A percentile compares a stretch with the other conserved stretches of the same genome.
These are phyloP conservation scores for Nemania sp. DNA, from an alignment of 2,329 filamentous ascomycete species.

Conservation along the genomic window DNA sequence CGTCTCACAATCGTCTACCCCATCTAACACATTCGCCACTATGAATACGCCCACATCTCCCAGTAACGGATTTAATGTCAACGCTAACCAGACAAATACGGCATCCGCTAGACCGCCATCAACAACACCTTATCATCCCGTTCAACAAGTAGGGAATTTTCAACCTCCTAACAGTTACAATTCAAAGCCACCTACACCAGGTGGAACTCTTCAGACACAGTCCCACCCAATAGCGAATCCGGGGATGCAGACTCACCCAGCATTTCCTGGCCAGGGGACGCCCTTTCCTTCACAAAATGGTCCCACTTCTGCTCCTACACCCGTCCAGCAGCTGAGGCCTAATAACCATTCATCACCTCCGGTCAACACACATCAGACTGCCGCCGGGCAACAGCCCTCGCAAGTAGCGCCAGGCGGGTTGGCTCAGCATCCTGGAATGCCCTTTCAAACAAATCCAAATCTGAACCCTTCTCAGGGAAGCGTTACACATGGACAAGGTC, in stretches of 20 bases:
- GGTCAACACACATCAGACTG: slow-evolving; percentile 18
- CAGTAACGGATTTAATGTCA: slow-evolving; percentile 7
- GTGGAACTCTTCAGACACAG: slow-evolving; percentile 3
- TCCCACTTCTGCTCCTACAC: slow-evolving; percentile 21
- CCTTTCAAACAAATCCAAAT: slow-evolving; percentile 15
- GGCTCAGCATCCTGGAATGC: not conserved
- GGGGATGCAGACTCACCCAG: slow-evolving; percentile 35
- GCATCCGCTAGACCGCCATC: slow-evolving; percentile 26
- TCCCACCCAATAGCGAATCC: not conserved
- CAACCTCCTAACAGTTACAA: not conserved
- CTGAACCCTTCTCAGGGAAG: slow-evolving; percentile 16
- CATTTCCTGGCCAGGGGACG: slow-evolving; percentile 40
- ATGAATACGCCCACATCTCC: slow-evolving; percentile 12
- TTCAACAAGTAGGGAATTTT: slow-evolving; percentile 15
- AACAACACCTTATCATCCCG: not conserved
- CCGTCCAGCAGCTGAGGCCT: slow-evolving; percentile 9
- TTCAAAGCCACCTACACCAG: slow-evolving; percentile 3
- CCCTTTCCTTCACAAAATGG: slow-evolving; percentile 38
- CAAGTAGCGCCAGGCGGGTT: slow-evolving; percentile 13
- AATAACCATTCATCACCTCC: slow-evolving; percentile 18
- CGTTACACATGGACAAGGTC: slow-evolving; percentile 7
- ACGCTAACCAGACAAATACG: slow-evolving; percentile 18
- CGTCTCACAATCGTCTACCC: slow-evolving; percentile 33
- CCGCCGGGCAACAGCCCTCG: slow-evolving; percentile 22
- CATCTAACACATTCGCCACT: slow-evolving; percentile 24